A percentile compares a stretch with the other conserved stretches of the same genome.
phyloP scores from a whole-genome alignment of 768 basidiomycete genomes.

The Panus rudis region DNA sequence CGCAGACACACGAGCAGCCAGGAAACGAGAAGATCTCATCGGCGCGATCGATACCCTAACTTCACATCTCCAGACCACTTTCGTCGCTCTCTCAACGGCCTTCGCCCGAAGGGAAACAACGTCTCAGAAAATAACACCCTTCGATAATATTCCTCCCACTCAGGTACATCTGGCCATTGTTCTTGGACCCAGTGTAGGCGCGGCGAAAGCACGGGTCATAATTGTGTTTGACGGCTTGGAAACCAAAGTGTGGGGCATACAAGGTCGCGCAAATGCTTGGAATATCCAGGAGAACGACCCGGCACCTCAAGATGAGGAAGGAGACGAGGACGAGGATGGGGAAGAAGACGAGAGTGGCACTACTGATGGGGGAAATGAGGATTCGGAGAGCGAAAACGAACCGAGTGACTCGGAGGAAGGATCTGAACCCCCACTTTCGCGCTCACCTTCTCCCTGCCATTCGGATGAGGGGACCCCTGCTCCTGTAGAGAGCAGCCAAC shows the following conservation, averaged over 20 bases:
- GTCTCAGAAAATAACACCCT: not conserved
- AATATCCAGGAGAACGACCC: not conserved
- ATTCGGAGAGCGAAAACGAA: constrained; percentile 10
- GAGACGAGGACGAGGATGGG: constrained; percentile 4
- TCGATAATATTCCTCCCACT: constrained; percentile 2
- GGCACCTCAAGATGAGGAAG: constrained; percentile 2
- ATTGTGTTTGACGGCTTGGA: constrained; percentile 62
- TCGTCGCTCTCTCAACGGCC: constrained; percentile 64
- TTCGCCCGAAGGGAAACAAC: constrained; percentile 32
- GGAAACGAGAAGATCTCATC: constrained; percentile 55
- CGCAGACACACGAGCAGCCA: constrained; percentile 44
- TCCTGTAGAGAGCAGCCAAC: constrained; percentile 8
- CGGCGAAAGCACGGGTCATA: constrained; percentile 55
- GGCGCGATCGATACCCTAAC: constrained; percentile 62
- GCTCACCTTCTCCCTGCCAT: constrained; percentile 23
- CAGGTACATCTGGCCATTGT: constrained; percentile 49
- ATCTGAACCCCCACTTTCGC: constrained; percentile 22
- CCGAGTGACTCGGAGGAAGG: constrained; percentile 10
- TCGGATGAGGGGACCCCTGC: constrained; percentile 9
- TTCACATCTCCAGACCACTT: constrained; percentile 71
- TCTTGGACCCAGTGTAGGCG: constrained; percentile 57
- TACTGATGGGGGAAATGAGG: constrained; percentile 9
- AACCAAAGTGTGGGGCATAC: constrained; percentile 28
- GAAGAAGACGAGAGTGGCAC: constrained; percentile 11
- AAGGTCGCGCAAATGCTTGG: not conserved